Conservation (phyloP, 257 asterid species). For the Capsicum rhomboideum region DNA sequence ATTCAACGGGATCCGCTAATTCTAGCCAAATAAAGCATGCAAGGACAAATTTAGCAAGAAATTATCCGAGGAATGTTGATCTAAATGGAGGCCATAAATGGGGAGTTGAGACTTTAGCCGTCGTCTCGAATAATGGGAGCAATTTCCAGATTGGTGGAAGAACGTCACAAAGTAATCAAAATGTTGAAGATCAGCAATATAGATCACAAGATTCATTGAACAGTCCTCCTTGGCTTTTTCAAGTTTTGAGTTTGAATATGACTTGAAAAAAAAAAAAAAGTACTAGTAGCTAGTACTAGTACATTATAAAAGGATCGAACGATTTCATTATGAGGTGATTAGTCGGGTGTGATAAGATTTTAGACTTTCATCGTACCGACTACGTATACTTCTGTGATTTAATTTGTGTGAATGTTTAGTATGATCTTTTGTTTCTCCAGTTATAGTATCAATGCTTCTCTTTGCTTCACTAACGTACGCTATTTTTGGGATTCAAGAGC, state of each 20-base stretch:
- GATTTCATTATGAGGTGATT: neutral
- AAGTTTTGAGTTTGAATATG: slow-evolving; percentile 59
- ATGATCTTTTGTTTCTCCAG: neutral
- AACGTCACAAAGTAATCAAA: slow-evolving; percentile 6
- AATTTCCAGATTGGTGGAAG: slow-evolving; percentile 9
- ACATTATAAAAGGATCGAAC: too few relatives aligned
- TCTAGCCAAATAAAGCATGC: slow-evolving; percentile 21
- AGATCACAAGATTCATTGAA: slow-evolving; percentile 42
- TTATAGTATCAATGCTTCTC: neutral
- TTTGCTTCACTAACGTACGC: neutral
- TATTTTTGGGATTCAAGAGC: neutral
- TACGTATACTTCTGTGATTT: slow-evolving; percentile 24
- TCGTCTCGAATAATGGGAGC: slow-evolving; percentile 5
- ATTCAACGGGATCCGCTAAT: slow-evolving; percentile 36
- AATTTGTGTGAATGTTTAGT: slow-evolving; percentile 5
- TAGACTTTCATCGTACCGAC: slow-evolving; percentile 5
- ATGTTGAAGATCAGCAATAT: slow-evolving; percentile 18
- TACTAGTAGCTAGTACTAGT: neutral
- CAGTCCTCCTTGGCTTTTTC: slow-evolving; percentile 75
- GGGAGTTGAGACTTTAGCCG: slow-evolving; percentile 31
- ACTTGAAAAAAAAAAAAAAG: slow-evolving; percentile 14
- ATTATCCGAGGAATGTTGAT: neutral
- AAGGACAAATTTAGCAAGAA: slow-evolving; percentile 13
- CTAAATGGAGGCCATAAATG: slow-evolving; percentile 23
- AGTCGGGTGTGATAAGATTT: neutral